A percentile compares a stretch with the other conserved stretches of the same genome.
Evolutionary conservation across 805 yeast genomes (phyloP).

Genomic region (Zygotorulaspora chibaensis): DNA sequence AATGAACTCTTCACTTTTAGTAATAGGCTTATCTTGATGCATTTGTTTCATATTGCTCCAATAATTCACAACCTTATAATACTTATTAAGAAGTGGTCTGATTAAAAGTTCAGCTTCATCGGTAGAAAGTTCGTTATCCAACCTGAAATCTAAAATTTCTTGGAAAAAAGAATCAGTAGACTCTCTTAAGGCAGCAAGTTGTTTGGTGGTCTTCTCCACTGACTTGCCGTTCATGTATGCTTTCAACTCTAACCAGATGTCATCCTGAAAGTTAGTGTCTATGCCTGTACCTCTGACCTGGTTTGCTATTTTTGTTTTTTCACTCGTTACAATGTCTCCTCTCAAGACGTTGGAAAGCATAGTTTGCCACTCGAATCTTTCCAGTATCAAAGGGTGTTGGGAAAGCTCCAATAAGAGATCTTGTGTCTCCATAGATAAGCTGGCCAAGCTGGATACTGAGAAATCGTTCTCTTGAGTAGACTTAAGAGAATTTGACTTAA

Average conservation of each 20-base stretch:
- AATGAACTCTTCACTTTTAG: slow-evolving; percentile 59
- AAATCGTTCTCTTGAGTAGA: slow-evolving; percentile 13
- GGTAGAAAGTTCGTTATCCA: slow-evolving; percentile 40
- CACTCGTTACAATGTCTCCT: slow-evolving; percentile 91
- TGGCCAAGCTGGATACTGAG: slow-evolving; percentile 12
- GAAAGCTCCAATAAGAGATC: slow-evolving; percentile 19
- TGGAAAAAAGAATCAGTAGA: slow-evolving; percentile 69
- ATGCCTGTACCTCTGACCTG: slow-evolving; percentile 35
- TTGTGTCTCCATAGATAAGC: slow-evolving; percentile 19
- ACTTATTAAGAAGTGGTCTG: slow-evolving; percentile 50
- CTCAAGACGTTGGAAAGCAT: slow-evolving; percentile 87
- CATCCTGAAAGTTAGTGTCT: slow-evolving; percentile 31
- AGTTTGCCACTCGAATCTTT: slow-evolving; percentile 92
- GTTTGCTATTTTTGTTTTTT: slow-evolving; percentile 69
- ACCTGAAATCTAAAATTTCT: slow-evolving; percentile 60
- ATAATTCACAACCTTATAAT: slow-evolving; percentile 62
- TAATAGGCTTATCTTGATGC: slow-evolving; percentile 71
- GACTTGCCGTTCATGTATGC: slow-evolving; percentile 80
- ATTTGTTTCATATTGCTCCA: slow-evolving; percentile 81
- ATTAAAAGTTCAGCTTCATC: slow-evolving; percentile 49
- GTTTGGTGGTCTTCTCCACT: slow-evolving; percentile 68
- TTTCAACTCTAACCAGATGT: slow-evolving; percentile 80
- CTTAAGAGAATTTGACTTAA: slow-evolving; percentile 1
- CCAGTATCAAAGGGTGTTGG: slow-evolving; percentile 46
- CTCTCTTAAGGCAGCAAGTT: slow-evolving; percentile 64